Evolutionary conservation across 805 yeast genomes (phyloP).

Genomic region (Cyberlindnera misumaiensis): DNA sequence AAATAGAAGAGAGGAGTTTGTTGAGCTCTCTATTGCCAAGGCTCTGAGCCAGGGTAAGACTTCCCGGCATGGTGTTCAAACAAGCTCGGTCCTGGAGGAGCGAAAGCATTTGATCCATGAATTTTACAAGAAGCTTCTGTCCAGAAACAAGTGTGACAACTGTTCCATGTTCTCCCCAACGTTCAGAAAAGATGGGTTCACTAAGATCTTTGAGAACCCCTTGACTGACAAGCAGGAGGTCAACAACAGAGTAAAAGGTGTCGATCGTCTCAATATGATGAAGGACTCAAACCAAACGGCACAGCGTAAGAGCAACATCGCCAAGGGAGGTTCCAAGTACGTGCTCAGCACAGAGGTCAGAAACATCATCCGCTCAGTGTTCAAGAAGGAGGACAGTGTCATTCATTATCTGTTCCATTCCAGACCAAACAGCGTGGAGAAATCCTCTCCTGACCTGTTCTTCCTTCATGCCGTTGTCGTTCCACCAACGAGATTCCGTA

Average conservation of each 20-base stretch:
- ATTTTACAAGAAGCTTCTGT: constrained; percentile 63
- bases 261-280: constrained; percentile 65
- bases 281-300: constrained; percentile 22
- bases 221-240: constrained; percentile 74
- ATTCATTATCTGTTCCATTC: constrained; percentile 75
- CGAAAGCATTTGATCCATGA: constrained; percentile 70
- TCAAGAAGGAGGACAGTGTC: constrained; percentile 62
- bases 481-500: constrained; percentile 94
- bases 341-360: constrained; percentile 83
- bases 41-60: constrained; percentile 77
- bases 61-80: constrained; percentile 56
- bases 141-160: constrained; percentile 87
- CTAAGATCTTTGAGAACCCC: constrained; percentile 86
- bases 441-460: constrained; percentile 69
- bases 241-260: constrained; percentile 79
- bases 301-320: constrained; percentile 12
- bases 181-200: constrained; percentile 90
- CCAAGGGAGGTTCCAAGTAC: constrained; percentile 73
- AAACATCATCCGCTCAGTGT: constrained; percentile 68
- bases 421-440: constrained; percentile 50
- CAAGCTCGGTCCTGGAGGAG: constrained; percentile 84
- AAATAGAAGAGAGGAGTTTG: constrained; percentile 60
- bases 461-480: constrained; percentile 85
- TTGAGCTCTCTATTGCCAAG: constrained; percentile 57
- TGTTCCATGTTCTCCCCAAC: constrained; percentile 94